These are phyloP conservation scores for Umbelopsis vinacea DNA, from an alignment of 192 early-diverging fungal genomes.

Conservation along the genomic window DNA sequence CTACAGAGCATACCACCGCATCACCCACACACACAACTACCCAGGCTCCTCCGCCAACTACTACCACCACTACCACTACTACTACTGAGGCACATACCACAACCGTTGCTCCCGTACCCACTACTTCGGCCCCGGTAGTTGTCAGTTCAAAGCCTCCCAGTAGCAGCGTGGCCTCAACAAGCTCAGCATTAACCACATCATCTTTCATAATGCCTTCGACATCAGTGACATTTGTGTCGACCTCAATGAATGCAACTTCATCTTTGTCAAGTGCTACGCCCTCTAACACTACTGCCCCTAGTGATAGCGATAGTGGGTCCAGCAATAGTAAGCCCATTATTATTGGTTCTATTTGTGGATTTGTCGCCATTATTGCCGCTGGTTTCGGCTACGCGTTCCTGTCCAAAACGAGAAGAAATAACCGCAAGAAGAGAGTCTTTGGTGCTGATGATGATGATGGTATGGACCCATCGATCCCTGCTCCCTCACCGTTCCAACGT, in stretches of 20 bases:
- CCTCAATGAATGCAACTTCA: conserved; percentile 2
- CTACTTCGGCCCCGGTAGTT: not conserved
- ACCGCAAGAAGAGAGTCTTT: conserved; percentile 33
- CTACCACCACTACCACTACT: not conserved
- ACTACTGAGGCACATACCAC: not conserved
- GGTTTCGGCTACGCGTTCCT: conserved; percentile 48
- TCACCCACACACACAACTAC: not conserved
- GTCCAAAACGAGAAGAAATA: conserved; percentile 40
- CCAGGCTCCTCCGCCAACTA: too few species aligned
- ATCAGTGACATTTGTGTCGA: not conserved
- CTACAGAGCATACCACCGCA: not conserved
- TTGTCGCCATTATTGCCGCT: conserved; percentile 38
- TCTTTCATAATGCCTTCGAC: conserved; percentile 10
- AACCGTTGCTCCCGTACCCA: not conserved
- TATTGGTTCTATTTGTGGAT: conserved; percentile 43
- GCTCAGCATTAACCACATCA: not conserved
- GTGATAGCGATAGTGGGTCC: conserved; percentile 6
- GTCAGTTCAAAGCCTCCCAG: not conserved
- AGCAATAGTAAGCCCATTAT: conserved; percentile 38
- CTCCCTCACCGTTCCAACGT: conserved; percentile 28
- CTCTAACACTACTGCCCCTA: not conserved
- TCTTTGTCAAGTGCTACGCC: not conserved
- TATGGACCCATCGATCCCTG: conserved; percentile 16
- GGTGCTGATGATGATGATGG: conserved; percentile 20
- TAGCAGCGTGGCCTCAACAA: not conserved